phyloP scores from a whole-genome alignment of 2,329 filamentous ascomycete species.

The Penicillium olsonii region DNA sequence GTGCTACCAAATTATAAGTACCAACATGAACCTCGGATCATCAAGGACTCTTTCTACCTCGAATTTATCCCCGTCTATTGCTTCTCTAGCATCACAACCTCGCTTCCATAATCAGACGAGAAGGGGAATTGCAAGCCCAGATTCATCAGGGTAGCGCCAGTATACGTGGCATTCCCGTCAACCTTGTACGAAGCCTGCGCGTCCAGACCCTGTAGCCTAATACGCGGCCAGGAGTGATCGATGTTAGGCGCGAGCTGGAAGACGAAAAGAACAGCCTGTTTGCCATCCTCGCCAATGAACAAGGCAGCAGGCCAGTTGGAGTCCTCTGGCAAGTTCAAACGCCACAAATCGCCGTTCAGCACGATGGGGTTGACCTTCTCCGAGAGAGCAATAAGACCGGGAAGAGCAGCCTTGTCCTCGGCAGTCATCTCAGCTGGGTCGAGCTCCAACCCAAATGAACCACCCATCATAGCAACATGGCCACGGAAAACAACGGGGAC shows the following conservation, averaged over 20 bases:
- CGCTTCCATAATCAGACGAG: constrained; percentile 58
- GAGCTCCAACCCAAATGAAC: constrained; percentile 66
- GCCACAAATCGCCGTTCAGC: constrained; percentile 60
- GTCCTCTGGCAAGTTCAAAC: constrained; percentile 58
- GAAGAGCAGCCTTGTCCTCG: constrained; percentile 57
- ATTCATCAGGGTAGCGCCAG: constrained; percentile 64
- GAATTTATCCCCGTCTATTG: constrained; percentile 21
- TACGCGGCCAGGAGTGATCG: constrained; percentile 56
- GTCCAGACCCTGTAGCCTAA: constrained; percentile 61
- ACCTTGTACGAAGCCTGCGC: constrained; percentile 55
- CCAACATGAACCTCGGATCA: too few species aligned
- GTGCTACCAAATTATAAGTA: background rate
- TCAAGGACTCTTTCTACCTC: background rate
- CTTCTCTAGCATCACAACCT: constrained; percentile 57
- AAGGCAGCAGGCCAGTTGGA: constrained; percentile 65
- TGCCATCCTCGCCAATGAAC: constrained; percentile 57
- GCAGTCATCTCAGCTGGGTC: constrained; percentile 55
- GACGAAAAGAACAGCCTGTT: constrained; percentile 57
- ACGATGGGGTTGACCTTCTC: constrained; percentile 62
- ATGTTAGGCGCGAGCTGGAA: constrained; percentile 59
- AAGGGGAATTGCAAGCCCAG: constrained; percentile 59
- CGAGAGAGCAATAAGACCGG: constrained; percentile 55
- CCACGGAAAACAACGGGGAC: constrained; percentile 62
- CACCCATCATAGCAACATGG: constrained; percentile 69
- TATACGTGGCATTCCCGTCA: constrained; percentile 54